Evolutionary conservation across 352 stramenopile genomes (phyloP), one percentile per base, ranked within the genome.

Genomic region (Bremia lactucae): DNA sequence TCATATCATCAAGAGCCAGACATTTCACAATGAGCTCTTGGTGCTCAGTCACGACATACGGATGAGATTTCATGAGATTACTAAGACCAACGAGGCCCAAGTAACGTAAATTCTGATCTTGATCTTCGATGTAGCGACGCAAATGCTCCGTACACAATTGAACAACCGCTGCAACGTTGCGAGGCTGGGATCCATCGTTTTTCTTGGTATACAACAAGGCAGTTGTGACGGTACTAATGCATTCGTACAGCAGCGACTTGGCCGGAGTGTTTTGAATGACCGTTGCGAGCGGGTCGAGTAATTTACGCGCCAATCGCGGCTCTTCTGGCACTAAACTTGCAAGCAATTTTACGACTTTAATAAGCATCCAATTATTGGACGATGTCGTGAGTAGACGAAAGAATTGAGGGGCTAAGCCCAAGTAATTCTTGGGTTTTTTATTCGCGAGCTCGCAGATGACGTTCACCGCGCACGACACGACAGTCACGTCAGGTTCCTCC

Each of bases 281-380:
- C 0, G 88, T 96, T 6, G 94, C 87, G 16, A 99, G 62, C 16
- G 96, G 96, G 39, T 99, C 96, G 24, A 99, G 68, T 22, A 99
- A 56, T 59, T 99, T 99, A 19, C 96, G 76, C 1, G 96, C 96
- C 19, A 99, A 70, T 11, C 96, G 77, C 11, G 96, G 96, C 66
- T 99, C 96, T 56, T 99, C 92, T 0, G 94, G 84, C 24, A 99
- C 94, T 10, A 99, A 68, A 20, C 86, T 95, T 19, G 91, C 92
- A 49, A 99, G 68, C 31, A 99, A 80, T 70, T 99, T 99, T 37
- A 99, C 95, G 6, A 99, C 95, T 68, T 99, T 99, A 73, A 99
- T 99, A 41, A 99, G 83, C 95, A 99, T 99, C 96, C 96, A 99
- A 69, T 99, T 99, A 70, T 99, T 99, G 47, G 83, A 96, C 6